Conservation (phyloP, 352 stramenopile species). For the Pythium brachiatum region DNA sequence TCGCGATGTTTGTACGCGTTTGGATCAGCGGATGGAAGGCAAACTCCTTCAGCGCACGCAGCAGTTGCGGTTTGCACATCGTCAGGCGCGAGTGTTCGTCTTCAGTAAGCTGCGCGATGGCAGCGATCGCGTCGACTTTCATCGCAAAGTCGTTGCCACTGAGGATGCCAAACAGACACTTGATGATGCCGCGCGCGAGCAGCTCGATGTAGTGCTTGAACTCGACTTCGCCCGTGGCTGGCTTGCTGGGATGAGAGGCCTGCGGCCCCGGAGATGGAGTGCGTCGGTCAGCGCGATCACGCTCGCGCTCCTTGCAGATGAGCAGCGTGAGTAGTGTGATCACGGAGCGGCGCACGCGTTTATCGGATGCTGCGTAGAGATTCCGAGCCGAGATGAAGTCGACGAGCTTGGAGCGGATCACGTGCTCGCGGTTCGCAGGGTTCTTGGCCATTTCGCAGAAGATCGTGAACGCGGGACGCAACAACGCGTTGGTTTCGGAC, state of each 20-base stretch:
- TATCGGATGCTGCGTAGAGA: constrained; percentile 61
- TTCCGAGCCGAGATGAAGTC: constrained; percentile 50
- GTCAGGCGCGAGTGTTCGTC: constrained; percentile 63
- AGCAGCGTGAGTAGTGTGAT: constrained; percentile 58
- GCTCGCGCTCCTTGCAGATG: constrained; percentile 57
- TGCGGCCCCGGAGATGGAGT: not conserved
- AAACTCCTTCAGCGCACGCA: constrained; percentile 58
- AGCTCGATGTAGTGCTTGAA: constrained; percentile 77
- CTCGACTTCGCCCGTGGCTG: constrained; percentile 28
- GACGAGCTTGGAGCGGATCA: constrained; percentile 62
- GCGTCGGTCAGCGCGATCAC: constrained; percentile 17
- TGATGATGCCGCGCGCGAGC: constrained; percentile 62
- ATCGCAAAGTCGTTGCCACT: constrained; percentile 65
- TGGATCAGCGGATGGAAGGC: constrained; percentile 60
- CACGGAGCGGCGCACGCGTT: constrained; percentile 51
- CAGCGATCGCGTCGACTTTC: constrained; percentile 65
- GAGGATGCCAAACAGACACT: constrained; percentile 70
- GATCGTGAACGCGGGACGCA: constrained; percentile 47
- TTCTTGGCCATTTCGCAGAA: constrained; percentile 69
- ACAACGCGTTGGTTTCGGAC: constrained; percentile 26
- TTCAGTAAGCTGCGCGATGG: constrained; percentile 63
- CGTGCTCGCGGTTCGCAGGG: constrained; percentile 44
- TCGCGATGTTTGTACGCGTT: constrained; percentile 58
- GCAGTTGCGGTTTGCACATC: constrained; percentile 63
- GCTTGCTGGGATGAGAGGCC: not conserved